Conservation (phyloP, 192 early-diverging fungal species). For the Coemansia sp. region DNA sequence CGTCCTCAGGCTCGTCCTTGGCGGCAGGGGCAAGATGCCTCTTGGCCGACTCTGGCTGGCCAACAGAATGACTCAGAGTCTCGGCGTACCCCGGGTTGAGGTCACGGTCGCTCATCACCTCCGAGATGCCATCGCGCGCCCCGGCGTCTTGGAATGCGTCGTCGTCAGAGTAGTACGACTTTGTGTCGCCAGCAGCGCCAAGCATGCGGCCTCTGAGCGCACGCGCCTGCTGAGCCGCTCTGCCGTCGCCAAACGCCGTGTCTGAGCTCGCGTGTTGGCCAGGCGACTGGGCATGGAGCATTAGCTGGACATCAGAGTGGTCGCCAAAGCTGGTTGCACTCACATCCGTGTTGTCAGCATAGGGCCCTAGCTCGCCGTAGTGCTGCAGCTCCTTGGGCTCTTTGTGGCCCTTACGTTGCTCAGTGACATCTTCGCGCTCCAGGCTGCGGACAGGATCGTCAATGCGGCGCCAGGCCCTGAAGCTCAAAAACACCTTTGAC, state of each 20-base stretch:
- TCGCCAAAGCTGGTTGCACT: slow-evolving; percentile 46
- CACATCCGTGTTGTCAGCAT: slow-evolving; percentile 22
- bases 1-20: slow-evolving; percentile 38
- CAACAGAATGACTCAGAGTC: slow-evolving; percentile 12
- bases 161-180: slow-evolving; percentile 63
- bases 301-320: slow-evolving; percentile 49
- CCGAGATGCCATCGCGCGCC: slow-evolving; percentile 39
- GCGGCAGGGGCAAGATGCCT: slow-evolving; percentile 29
- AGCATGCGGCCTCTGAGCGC: slow-evolving; percentile 52
- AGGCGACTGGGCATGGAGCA: slow-evolving; percentile 49
- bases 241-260: slow-evolving; percentile 21
- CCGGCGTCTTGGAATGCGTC: slow-evolving; percentile 59
- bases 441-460: slow-evolving; percentile 72
- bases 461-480: slow-evolving; percentile 75
- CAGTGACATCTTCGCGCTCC: slow-evolving; percentile 60
- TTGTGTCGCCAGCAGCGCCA: slow-evolving; percentile 56
- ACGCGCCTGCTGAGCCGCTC: slow-evolving; percentile 37
- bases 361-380: slow-evolving; percentile 45
- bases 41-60: slow-evolving; percentile 20
- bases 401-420: slow-evolving; percentile 54
- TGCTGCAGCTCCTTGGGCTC: slow-evolving; percentile 17
- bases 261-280: slow-evolving; percentile 39
- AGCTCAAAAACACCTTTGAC: slow-evolving; percentile 70
- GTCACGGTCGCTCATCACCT: slow-evolving; percentile 39
- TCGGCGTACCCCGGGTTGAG: slow-evolving; percentile 32